phyloP scores from a whole-genome alignment of 306 rosid genomes.

The Acmispon strigosus region DNA sequence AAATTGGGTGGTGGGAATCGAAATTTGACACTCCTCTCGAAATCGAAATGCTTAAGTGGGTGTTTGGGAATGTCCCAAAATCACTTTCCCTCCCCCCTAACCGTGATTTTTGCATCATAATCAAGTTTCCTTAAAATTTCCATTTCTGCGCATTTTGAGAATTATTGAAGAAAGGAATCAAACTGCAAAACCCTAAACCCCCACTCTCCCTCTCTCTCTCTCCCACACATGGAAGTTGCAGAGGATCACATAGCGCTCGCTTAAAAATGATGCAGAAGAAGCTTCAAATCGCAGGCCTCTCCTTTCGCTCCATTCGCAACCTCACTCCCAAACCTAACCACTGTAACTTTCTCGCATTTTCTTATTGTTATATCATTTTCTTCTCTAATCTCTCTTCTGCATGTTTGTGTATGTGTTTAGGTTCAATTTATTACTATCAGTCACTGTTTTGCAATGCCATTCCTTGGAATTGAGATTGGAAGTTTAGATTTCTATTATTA shows the following conservation, averaged over 20 bases:
- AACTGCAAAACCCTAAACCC: conserved; percentile 30
- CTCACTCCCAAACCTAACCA: conserved; percentile 1
- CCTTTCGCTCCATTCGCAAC: conserved; percentile 9
- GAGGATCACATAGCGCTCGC: background rate
- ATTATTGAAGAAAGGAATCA: background rate
- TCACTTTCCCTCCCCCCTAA: background rate
- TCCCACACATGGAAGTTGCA: background rate
- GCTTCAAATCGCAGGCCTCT: conserved; percentile 18
- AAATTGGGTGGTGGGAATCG: too few species aligned
- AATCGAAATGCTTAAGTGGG: too few species aligned
- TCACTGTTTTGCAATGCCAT: background rate
- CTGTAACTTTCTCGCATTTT: too few species aligned
- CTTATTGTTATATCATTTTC: too few species aligned
- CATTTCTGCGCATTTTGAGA: background rate
- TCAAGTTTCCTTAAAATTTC: background rate
- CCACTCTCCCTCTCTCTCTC: background rate
- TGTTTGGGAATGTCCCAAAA: too few species aligned
- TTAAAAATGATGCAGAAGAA: conserved; percentile 17
- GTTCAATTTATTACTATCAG: background rate
- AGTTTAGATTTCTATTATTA: background rate
- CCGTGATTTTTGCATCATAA: too few species aligned
- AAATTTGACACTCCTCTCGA: too few species aligned
- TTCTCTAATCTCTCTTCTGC: background rate
- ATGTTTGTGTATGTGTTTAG: background rate
- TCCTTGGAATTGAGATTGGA: background rate